phyloP scores from a whole-genome alignment of 2,329 filamentous ascomycete species.

The Scytalidium lignicola region DNA sequence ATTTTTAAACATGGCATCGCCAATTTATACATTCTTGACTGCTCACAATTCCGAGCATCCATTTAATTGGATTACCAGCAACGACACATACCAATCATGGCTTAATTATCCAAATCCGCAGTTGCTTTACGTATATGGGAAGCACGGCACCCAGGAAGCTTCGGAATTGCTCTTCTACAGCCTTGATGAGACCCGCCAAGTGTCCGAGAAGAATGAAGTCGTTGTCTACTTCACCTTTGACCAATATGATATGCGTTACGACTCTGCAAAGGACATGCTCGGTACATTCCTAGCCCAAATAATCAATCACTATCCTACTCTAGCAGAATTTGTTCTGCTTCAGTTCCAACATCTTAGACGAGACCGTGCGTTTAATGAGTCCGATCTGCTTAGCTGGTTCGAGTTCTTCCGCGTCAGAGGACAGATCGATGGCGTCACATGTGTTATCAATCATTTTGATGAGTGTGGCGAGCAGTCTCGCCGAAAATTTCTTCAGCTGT shows the following conservation, averaged over 20 bases:
- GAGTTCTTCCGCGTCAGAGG: not conserved
- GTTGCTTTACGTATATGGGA: slow-evolving; percentile 1
- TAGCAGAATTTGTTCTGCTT: not conserved
- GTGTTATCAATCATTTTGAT: slow-evolving; percentile 7
- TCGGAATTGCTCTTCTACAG: slow-evolving; percentile 1
- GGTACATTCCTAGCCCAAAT: slow-evolving; percentile 6
- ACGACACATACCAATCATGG: slow-evolving; percentile 1
- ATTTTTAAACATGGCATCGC: not conserved
- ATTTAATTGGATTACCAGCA: not conserved
- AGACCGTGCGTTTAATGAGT: not conserved
- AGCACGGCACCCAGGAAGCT: not conserved
- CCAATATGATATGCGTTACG: slow-evolving; percentile 2
- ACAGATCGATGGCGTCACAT: not conserved
- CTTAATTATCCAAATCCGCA: not conserved
- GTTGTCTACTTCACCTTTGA: slow-evolving; percentile 6
- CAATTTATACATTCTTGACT: not conserved
- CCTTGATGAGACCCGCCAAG: not conserved
- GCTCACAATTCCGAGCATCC: not conserved
- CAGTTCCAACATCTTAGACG: not conserved
- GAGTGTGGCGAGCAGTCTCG: slow-evolving; percentile 4
- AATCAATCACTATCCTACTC: slow-evolving; percentile 1
- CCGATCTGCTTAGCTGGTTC: not conserved
- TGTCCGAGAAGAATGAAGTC: slow-evolving; percentile 1
- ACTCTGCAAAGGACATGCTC: slow-evolving; percentile 3
- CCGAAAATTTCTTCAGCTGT: not conserved